phyloP scores from a whole-genome alignment of 768 basidiomycete species.

The Hygrocybe coccinea region DNA sequence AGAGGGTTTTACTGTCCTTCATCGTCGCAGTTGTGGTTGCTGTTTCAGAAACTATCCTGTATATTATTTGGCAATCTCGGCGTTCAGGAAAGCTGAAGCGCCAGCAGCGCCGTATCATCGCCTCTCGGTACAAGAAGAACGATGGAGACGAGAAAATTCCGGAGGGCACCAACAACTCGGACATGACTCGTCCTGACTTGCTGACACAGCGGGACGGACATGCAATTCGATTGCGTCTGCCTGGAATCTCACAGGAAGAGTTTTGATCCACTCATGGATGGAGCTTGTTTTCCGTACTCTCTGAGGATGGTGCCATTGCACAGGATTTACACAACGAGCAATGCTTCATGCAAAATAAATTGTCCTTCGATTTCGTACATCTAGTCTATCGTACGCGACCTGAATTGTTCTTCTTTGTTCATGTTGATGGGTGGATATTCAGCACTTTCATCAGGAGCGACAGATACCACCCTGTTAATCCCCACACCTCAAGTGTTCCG shows the following conservation, averaged over 20 bases:
- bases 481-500: conserved; percentile 69
- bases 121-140: conserved; percentile 35
- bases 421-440: conserved; percentile 39
- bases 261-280: no score
- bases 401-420: conserved; percentile 8
- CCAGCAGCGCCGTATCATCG: conserved; percentile 17
- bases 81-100: conserved; percentile 21
- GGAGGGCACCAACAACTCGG: not conserved
- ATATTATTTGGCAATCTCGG: conserved; percentile 67
- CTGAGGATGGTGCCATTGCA: no score
- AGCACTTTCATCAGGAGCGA: conserved; percentile 55
- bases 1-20: conserved; percentile 62
- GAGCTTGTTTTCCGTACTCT: no score
- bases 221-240: not conserved
- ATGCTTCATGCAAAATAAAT: no score
- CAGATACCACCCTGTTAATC: conserved; percentile 81
- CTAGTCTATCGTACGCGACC: not conserved
- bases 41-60: conserved; percentile 62
- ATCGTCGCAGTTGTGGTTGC: conserved; percentile 62
- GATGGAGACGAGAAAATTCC: conserved; percentile 21
- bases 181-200: not conserved
- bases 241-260: not conserved
- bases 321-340: no score
- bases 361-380: not conserved
- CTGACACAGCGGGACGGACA: not conserved